Evolutionary conservation across 495 filamentous ascomycete genomes (phyloP), one percentile per base, ranked within the genome.

Genomic region (Xylaria flabelliformis): DNA sequence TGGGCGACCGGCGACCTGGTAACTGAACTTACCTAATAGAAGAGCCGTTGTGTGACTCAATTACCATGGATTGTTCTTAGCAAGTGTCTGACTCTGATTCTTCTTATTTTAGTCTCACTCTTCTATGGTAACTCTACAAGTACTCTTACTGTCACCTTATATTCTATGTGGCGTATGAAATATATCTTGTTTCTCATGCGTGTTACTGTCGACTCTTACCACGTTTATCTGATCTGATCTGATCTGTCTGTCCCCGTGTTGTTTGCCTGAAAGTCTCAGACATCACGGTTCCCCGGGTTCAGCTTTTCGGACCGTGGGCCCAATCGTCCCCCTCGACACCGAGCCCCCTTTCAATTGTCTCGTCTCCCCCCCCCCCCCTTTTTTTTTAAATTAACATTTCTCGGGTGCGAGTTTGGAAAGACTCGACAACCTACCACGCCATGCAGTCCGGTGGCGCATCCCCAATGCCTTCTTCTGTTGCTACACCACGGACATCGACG

Each of bases 371-470:
- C 58, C 44, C 44, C 13, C 21, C 51, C 21, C 21, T 46, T 24
- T 41, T 36, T 46, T 46, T 56, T 48, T 29, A 29, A 29, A 29
- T 71, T 64, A 7, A 5, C 19, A 46, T 46, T 56, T 56, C 61
- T 71, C 56, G 3, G 26, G 51, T 51, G 24, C 21, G 63, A 61
- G 70, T 24, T 39, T 62, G 3, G 59, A 56, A 17, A n/a, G 15
- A 26, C 15, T 41, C 4, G 42, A 34, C 46, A 32, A 56, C 44
- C 21, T 21, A 36, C 32, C 32, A 36, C 29, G 24, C 19, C 13
- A 86, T 85, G 83, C 77, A 76, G 67, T 83, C 84, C 48, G 80
- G 80, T 73, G 81, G 80, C 67, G 77, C 75, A n/a, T 81, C 82
- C 67, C 79, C 82, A 21, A 73, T 80, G 29, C 69, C 71, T 19